phyloP scores from a whole-genome alignment of 176 grass and related monocot genomes.

The Panicum miliaceum region DNA sequence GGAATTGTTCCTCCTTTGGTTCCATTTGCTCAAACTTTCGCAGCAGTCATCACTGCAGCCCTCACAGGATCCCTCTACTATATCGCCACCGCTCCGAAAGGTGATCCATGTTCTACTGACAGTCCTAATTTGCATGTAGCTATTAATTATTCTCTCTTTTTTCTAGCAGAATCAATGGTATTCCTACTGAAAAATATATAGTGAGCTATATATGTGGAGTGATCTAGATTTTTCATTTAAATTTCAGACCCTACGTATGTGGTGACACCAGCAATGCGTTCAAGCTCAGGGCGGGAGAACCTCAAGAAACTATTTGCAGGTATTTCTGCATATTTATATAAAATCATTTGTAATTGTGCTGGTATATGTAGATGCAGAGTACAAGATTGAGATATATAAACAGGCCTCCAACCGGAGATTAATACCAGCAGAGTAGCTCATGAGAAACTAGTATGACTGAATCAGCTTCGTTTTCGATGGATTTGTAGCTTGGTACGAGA shows the following conservation, averaged over 20 bases:
- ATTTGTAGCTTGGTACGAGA: constrained; percentile 78
- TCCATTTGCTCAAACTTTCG: constrained; percentile 95
- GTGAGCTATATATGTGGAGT: background rate
- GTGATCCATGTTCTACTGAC: constrained; percentile 28
- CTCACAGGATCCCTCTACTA: constrained; percentile 95
- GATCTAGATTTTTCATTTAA: constrained; percentile 32
- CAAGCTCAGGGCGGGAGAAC: constrained; percentile 62
- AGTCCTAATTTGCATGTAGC: constrained; percentile 18
- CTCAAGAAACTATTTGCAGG: constrained; percentile 91
- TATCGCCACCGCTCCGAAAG: constrained; percentile 80
- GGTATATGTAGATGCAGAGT: background rate
- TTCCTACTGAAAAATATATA: background rate
- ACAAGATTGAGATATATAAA: background rate
- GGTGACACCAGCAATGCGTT: constrained; percentile 70
- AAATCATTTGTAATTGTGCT: background rate
- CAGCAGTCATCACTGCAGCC: constrained; percentile 83
- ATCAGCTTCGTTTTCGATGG: constrained; percentile 1
- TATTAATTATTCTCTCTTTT: background rate
- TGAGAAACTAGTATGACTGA: background rate
- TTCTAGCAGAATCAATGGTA: background rate
- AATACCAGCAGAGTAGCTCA: constrained; percentile 4
- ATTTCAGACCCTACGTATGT: constrained; percentile 93
- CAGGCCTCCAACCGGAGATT: background rate
- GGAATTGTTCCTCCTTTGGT: constrained; percentile 86
- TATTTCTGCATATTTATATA: background rate